These are phyloP conservation scores for Hymenoscyphus albidus DNA, from an alignment of 2,329 filamentous ascomycete species.

Conservation along the genomic window DNA sequence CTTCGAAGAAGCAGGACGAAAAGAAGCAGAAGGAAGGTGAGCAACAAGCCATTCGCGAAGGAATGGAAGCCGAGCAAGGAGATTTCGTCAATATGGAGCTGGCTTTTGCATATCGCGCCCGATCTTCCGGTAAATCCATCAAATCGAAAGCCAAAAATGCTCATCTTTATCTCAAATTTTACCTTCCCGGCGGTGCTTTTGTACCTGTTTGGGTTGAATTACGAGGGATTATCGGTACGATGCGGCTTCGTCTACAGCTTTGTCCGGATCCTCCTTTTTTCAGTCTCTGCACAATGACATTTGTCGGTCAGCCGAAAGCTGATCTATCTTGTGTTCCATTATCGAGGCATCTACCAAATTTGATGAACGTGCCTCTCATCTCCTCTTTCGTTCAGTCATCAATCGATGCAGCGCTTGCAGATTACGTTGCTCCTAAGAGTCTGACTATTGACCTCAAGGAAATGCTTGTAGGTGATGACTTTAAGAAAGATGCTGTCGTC, in stretches of 20 bases:
- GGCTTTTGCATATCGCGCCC: slow-evolving; percentile 67
- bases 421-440: slow-evolving; percentile 74
- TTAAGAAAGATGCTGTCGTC: slow-evolving; percentile 68
- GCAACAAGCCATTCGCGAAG: slow-evolving; percentile 41
- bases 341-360: slow-evolving; percentile 63
- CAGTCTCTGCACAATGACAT: slow-evolving; percentile 68
- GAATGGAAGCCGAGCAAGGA: slow-evolving; percentile 72
- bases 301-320: slow-evolving; percentile 71
- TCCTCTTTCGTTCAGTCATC: slow-evolving; percentile 72
- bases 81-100: slow-evolving; percentile 76
- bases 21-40: slow-evolving; percentile 37
- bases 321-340: slow-evolving; percentile 67
- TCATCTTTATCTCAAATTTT: slow-evolving; percentile 69
- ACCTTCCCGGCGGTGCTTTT: slow-evolving; percentile 53
- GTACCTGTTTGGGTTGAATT: slow-evolving; percentile 72
- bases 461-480: slow-evolving; percentile 74
- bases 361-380: slow-evolving; percentile 73
- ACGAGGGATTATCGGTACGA: slow-evolving; percentile 65
- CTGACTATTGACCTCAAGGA: slow-evolving; percentile 71
- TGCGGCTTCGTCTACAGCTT: slow-evolving; percentile 66
- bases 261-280: slow-evolving; percentile 76
- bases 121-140: slow-evolving; percentile 56
- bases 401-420: slow-evolving; percentile 68
- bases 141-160: slow-evolving; percentile 65
- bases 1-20: slow-evolving; percentile 31